phyloP scores from a whole-genome alignment of 1,284 basidiomycete species.

The Thecaphora thlaspeos region DNA sequence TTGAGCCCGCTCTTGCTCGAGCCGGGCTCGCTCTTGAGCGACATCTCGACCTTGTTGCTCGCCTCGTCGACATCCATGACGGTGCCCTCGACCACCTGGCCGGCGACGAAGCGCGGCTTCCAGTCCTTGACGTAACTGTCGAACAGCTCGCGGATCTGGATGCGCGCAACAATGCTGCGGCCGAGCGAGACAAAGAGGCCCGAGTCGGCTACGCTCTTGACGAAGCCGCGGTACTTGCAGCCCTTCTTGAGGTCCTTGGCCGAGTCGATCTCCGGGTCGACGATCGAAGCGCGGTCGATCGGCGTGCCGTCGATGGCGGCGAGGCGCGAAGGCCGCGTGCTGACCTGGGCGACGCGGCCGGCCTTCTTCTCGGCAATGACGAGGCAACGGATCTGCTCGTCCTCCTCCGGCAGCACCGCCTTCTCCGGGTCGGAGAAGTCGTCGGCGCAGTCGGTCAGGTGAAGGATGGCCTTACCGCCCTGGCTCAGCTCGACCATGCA shows the following conservation, averaged over 20 bases:
- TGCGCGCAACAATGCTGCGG: constrained; percentile 77
- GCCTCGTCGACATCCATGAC: constrained; percentile 70
- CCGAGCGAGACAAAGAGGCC: constrained; percentile 90
- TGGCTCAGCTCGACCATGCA: constrained; percentile 28
- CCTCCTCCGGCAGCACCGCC: constrained; percentile 66
- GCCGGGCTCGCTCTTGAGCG: constrained; percentile 65
- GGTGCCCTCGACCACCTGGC: constrained; percentile 83
- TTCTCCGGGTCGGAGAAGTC: constrained; percentile 65
- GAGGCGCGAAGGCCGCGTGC: constrained; percentile 23
- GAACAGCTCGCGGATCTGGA: constrained; percentile 84
- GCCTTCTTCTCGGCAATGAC: constrained; percentile 66
- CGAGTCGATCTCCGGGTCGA: constrained; percentile 60
- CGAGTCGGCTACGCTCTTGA: constrained; percentile 76
- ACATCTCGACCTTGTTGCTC: constrained; percentile 80
- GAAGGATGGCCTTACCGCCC: constrained; percentile 33
- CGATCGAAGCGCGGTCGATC: constrained; percentile 3
- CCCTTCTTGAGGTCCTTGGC: constrained; percentile 68
- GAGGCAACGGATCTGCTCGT: constrained; percentile 71
- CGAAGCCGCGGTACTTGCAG: constrained; percentile 72
- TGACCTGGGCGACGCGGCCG: constrained; percentile 21
- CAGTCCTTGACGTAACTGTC: constrained; percentile 86
- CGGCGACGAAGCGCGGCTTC: constrained; percentile 75
- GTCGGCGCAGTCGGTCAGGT: constrained; percentile 72
- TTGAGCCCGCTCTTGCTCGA: constrained; percentile 60
- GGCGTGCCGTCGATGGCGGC: constrained; percentile 2